Percentiles rank a stretch among this genome's conserved stretches.
These are phyloP conservation scores for Leishmania turanica DNA, from an alignment of 208 protist species.

Conservation along the genomic window DNA sequence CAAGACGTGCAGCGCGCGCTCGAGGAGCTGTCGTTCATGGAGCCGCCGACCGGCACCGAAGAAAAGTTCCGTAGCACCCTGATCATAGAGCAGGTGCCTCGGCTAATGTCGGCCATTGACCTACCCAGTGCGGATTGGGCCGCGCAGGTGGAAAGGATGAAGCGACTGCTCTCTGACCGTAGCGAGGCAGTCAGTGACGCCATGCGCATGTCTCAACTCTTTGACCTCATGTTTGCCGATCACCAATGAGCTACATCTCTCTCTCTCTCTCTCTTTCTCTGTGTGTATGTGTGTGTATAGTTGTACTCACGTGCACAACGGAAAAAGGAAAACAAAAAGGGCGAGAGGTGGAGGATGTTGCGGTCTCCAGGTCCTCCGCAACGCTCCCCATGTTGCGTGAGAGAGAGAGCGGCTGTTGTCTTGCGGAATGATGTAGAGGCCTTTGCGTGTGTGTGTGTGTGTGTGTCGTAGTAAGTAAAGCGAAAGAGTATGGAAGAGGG, in stretches of 20 bases:
- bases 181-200: constrained; percentile 58
- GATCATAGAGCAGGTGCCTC: constrained; percentile 89
- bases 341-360: not conserved
- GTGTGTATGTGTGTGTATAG: not conserved
- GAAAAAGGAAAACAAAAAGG: not conserved
- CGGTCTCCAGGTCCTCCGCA: not conserved
- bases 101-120: constrained; percentile 73
- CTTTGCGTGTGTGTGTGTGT: not conserved
- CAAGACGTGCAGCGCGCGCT: constrained; percentile 85
- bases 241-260: constrained; percentile 4
- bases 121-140: constrained; percentile 35
- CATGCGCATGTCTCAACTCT: constrained; percentile 72
- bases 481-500: not conserved
- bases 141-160: constrained; percentile 32
- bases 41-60: constrained; percentile 86
- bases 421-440: not conserved
- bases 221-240: constrained; percentile 77
- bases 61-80: constrained; percentile 88
- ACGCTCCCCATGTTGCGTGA: not conserved
- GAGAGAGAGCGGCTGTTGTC: not conserved
- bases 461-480: not conserved
- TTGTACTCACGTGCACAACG: not conserved
- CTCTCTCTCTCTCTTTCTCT: too few species aligned
- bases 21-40: constrained; percentile 89
- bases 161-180: constrained; percentile 47